A percentile compares a stretch with the other conserved stretches of the same genome.
Conservation (phyloP, 768 basidiomycete species). For the Naganishia vaughanmartiniae region DNA sequence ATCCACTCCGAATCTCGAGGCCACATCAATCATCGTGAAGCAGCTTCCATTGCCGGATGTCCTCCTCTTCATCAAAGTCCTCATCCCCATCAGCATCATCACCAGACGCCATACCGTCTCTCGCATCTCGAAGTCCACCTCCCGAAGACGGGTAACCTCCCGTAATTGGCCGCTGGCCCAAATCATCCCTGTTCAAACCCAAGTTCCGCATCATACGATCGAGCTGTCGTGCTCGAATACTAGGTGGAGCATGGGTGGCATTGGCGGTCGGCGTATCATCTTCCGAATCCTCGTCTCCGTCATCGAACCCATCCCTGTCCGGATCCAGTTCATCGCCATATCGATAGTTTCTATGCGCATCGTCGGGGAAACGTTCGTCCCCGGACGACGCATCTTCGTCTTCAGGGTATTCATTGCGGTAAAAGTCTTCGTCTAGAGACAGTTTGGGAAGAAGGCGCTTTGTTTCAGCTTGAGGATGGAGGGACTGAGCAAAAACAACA, state of each 20-base stretch:
- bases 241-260: neutral
- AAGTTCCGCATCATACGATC: conserved; percentile 23
- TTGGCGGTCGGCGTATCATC: neutral
- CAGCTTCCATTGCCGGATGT: conserved; percentile 22
- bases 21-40: conserved; percentile 2
- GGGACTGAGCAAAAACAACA: neutral
- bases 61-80: conserved; percentile 24
- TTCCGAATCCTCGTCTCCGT: conserved; percentile 5
- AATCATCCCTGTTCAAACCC: conserved; percentile 12
- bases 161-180: neutral
- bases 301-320: conserved; percentile 29
- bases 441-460: neutral
- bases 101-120: neutral
- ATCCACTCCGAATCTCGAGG: neutral
- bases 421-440: conserved; percentile 33
- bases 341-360: neutral
- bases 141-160: conserved; percentile 1
- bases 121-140: conserved; percentile 1
- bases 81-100: conserved; percentile 18
- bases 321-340: conserved; percentile 29
- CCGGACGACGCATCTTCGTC: conserved; percentile 29
- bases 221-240: conserved; percentile 16
- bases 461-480: neutral
- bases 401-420: conserved; percentile 34
- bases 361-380: conserved; percentile 9